A percentile compares a stretch with the other conserved stretches of the same genome.
Evolutionary conservation across 2,329 filamentous ascomycete species (phyloP).

Genomic region (Podosphaera xanthii): DNA sequence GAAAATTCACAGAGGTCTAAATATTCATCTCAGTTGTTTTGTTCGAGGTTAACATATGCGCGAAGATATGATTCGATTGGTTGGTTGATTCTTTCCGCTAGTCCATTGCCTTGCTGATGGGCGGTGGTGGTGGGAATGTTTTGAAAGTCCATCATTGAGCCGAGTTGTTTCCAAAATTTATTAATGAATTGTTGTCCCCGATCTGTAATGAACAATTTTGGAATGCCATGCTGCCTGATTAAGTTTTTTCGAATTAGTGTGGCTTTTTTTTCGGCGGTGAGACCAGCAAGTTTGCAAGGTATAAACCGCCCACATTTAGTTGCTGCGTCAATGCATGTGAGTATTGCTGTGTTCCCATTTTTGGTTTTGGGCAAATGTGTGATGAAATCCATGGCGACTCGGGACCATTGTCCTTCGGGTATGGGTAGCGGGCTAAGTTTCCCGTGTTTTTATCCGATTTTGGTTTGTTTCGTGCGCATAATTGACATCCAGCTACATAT

Average conservation of each 20-base stretch:
- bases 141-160: neutral
- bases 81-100: neutral
- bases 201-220: conserved; percentile 1
- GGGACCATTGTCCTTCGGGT: neutral
- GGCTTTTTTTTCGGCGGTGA: neutral
- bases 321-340: neutral
- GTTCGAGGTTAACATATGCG: conserved; percentile 4
- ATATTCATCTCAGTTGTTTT: conserved; percentile 3
- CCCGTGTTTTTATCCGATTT: neutral
- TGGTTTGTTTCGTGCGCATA: neutral
- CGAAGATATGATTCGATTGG: conserved; percentile 2
- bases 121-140: neutral
- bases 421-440: neutral
- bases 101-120: neutral
- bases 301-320: neutral
- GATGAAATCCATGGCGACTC: neutral
- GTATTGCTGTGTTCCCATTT: neutral
- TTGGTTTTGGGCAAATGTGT: neutral
- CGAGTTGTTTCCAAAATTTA: neutral
- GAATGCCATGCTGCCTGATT: neutral
- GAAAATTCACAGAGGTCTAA: neutral
- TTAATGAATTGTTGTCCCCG: neutral
- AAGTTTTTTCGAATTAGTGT: neutral
- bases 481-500: neutral
- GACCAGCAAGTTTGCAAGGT: neutral